Conservation (phyloP, 2,329 filamentous ascomycete species). For the Tolypocladium guangdongense region DNA sequence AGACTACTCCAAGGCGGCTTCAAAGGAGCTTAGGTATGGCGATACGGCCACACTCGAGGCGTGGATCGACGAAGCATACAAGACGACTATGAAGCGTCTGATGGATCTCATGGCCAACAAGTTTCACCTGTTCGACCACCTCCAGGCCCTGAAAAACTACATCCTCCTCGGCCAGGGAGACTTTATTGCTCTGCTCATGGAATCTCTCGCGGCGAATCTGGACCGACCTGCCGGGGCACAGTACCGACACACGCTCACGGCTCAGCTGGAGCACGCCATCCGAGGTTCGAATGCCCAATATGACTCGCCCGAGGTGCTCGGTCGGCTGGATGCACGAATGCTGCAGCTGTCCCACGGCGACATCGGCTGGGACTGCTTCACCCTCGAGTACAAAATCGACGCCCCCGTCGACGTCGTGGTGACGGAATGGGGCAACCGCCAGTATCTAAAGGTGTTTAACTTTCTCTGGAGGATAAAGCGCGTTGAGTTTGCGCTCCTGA, state of each 20-base stretch:
- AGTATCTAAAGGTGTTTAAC: constrained; percentile 98
- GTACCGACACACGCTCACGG: constrained; percentile 91
- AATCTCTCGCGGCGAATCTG: constrained; percentile 83
- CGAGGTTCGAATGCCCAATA: constrained; percentile 95
- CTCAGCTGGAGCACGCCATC: constrained; percentile 96
- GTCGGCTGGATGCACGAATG: constrained; percentile 93
- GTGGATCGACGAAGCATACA: constrained; percentile 95
- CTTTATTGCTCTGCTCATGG: constrained; percentile 95
- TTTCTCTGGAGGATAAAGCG: constrained; percentile 97
- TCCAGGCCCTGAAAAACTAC: constrained; percentile 87
- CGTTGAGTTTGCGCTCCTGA: constrained; percentile 85
- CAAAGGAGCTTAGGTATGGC: constrained; percentile 83
- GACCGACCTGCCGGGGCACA: constrained; percentile 94
- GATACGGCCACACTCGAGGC: constrained; percentile 85
- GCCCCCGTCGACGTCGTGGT: constrained; percentile 94
- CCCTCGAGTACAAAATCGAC: constrained; percentile 95
- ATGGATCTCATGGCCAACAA: constrained; percentile 91
- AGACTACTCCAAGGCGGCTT: constrained; percentile 83
- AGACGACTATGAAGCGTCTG: constrained; percentile 91
- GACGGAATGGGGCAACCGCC: constrained; percentile 86
- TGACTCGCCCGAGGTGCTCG: constrained; percentile 82
- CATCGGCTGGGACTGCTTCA: constrained; percentile 99
- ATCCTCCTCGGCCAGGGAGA: constrained; percentile 91
- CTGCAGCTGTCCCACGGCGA: constrained; percentile 91
- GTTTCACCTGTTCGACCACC: constrained; percentile 88